Evolutionary conservation across 225 moss, liverwort and hornwort genomes (phyloP).

Genomic region (Asterella californica): DNA sequence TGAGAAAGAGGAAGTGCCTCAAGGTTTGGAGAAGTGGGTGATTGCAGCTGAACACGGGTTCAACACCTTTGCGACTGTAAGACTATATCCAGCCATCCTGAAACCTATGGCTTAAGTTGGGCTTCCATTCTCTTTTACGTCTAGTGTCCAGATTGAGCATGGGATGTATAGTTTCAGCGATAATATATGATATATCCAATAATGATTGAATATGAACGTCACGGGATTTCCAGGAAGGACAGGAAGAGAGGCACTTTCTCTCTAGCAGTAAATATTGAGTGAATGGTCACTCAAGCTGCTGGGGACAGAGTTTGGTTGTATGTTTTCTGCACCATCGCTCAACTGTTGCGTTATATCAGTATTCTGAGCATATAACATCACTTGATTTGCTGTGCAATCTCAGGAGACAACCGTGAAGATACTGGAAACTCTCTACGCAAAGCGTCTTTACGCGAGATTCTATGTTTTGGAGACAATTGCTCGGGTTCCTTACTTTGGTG

Average conservation of each 20-base stretch:
- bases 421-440: slow-evolving; percentile 58
- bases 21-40: slow-evolving; percentile 63
- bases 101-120: neutral
- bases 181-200: neutral
- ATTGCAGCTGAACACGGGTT: slow-evolving; percentile 65
- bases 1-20: slow-evolving; percentile 13
- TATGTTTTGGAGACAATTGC: slow-evolving; percentile 91
- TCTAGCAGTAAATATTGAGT: neutral
- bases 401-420: slow-evolving; percentile 65
- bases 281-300: neutral
- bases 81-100: slow-evolving; percentile 4
- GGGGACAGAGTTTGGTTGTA: neutral
- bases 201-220: neutral
- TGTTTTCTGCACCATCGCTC: neutral
- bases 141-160: neutral
- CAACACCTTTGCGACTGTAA: slow-evolving; percentile 68
- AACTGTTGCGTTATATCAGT: neutral
- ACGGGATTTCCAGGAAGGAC: neutral
- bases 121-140: neutral
- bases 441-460: slow-evolving; percentile 77
- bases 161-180: neutral
- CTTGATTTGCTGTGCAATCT: slow-evolving; percentile 15
- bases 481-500: slow-evolving; percentile 82
- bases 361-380: neutral
- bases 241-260: neutral